Evolutionary conservation across 108 stramenopile species (phyloP), one percentile per base, ranked within the genome.

Genomic region (Epithemia pelagica): DNA sequence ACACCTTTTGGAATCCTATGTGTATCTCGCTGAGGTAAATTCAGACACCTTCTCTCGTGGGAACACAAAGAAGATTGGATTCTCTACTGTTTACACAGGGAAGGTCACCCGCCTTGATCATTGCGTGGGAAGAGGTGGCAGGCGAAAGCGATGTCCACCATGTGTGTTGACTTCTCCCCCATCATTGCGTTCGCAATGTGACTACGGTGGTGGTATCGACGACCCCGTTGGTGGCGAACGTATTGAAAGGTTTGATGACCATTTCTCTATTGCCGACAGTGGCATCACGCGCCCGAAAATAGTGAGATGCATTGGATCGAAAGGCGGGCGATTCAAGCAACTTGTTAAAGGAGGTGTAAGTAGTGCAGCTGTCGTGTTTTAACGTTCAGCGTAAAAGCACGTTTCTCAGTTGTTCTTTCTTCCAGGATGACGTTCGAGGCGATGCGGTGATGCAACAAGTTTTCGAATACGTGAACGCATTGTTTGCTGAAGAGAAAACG

Each of bases 371-470:
- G 32, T 64, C 32, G 7, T 32, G 7, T 21, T 8, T 62, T 62
- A 18, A 31, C 30, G n/a, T n/a, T n/a, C n/a, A n/a, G n/a, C n/a
- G n/a, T n/a, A n/a, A n/a, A n/a, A n/a, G n/a, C n/a, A n/a, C n/a
- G n/a, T n/a, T n/a, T n/a, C n/a, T n/a, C n/a, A n/a, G n/a, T n/a
- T n/a, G n/a, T 5, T 46, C 15, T 5, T 46, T 15, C 15, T 46
- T 5, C 37, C 15, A 83, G 63, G 97, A 99, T 66, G 97, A 98
- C 64, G 79, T 96, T 3, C 85, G 98, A 15, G 96, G 97, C 71
- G 99, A 99, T 80, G 98, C 98, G 0, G 88, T 99, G 10, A 97
- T 98, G 95, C 71, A 88, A 62, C 98, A 98, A 84, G 93, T 97
- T 29, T 98, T 99, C 65, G 82, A 70, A 30, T 83, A 88, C 27